A percentile compares a stretch with the other conserved stretches of the same genome.
Evolutionary conservation across 1,284 basidiomycete species (phyloP).

Genomic region (Ganoderma lucidum): DNA sequence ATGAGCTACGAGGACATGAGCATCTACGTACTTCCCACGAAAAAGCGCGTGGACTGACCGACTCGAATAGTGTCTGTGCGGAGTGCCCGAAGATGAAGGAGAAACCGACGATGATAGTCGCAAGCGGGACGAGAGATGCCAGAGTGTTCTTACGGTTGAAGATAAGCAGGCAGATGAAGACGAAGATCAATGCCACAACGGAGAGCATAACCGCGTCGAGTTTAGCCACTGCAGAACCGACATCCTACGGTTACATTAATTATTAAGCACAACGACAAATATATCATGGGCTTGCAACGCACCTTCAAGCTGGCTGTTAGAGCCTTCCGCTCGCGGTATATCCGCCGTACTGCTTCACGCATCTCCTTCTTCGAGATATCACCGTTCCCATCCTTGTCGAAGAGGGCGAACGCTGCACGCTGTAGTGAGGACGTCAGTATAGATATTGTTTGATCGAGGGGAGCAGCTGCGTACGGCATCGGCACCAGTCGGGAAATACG

Average conservation of each 20-base stretch:
- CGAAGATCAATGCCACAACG: constrained; percentile 65
- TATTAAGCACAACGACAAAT: not conserved
- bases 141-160: constrained; percentile 78
- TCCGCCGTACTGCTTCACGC: constrained; percentile 85
- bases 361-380: constrained; percentile 85
- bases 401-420: constrained; percentile 78
- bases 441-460: not conserved
- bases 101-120: constrained; percentile 82
- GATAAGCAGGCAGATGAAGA: constrained; percentile 82
- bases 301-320: constrained; percentile 78
- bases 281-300: not conserved
- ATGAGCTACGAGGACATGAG: constrained; percentile 57
- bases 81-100: constrained; percentile 87
- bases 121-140: constrained; percentile 82
- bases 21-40: constrained; percentile 6
- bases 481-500: constrained; percentile 76
- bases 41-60: constrained; percentile 50
- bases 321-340: constrained; percentile 82
- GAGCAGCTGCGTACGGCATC: constrained; percentile 66
- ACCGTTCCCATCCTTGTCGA: constrained; percentile 87
- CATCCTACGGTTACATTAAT: constrained; percentile 50
- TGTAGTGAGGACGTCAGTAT: constrained; percentile 36
- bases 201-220: constrained; percentile 77
- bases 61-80: constrained; percentile 84
- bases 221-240: constrained; percentile 76